Base-by-base conservation (phyloP, 1,284 basidiomycete species). In the Lentinula novae-zelandiae region DNA sequence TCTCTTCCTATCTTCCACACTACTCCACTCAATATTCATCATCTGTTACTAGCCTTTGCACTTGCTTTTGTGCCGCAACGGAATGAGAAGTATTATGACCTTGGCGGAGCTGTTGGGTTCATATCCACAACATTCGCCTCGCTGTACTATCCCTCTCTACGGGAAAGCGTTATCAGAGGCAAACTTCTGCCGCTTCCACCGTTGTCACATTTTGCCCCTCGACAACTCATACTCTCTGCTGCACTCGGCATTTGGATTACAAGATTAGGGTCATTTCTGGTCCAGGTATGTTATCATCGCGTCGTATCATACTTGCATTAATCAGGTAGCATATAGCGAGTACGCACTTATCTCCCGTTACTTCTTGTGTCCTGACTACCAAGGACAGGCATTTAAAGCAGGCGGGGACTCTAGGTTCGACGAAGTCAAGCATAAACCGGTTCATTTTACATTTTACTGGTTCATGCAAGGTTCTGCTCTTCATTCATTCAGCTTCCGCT, bases 361-460 rank as follows among this genome's bases (percentile, higher is more conserved):
- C 7, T 38, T 10, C 12, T 7, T 20, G 17, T 20, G 22, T 20
- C 44, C 17, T 46, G 44, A 22, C 10, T 9, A 12, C 20, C 10
- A 20, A 46, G 1, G 22, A 6, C 44, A 46, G 44, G 44, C 76
- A 1, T 69, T 78, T 46, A 75, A 76, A 62, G 69, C 75, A 1
- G 78, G 78, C 6, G 78, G 78, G 12, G 89, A 92, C 70, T 85
- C 86, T 7, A 75, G 90, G 15, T 92, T 92, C 65, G 85, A 90
- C 59, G 74, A 86, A 63, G 80, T 90, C 62, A 91, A 89, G 70
- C 81, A 80, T 60, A 68, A 84, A 53, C 87, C 89, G 0, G 64
- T 65, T 33, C 80, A 73, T 58, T 93, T 92, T 69, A 77, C 85
- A 1, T 76, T 70, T 40, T 87, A 80, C 58, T 93, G 89, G 90